Conservation (phyloP, 2,329 filamentous ascomycete species). For the Fusarium subglutinans region DNA sequence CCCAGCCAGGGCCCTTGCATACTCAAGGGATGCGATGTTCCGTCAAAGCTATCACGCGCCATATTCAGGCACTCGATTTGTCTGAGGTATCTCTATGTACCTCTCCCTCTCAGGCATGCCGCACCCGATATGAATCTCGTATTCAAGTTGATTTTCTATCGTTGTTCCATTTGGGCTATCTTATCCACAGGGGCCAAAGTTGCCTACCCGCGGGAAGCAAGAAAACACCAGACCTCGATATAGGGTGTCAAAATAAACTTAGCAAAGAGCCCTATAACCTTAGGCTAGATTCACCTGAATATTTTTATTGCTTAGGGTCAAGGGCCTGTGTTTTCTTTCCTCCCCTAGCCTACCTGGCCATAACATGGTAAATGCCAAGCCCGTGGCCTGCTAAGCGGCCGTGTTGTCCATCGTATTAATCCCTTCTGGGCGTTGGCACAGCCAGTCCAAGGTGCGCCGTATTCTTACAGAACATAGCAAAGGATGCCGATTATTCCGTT, state of each 20-base stretch:
- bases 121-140: slow-evolving; percentile 26
- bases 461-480: slow-evolving; percentile 25
- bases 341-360: background rate
- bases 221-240: too few species aligned
- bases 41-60: slow-evolving; percentile 17
- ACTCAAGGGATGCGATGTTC: slow-evolving; percentile 1
- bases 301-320: too few species aligned
- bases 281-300: too few species aligned
- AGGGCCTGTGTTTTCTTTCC: too few species aligned
- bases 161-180: slow-evolving; percentile 6
- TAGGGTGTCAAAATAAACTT: too few species aligned
- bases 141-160: slow-evolving; percentile 17
- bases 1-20: slow-evolving; percentile 13
- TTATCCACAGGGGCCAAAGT: background rate
- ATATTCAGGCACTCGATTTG: background rate
- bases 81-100: slow-evolving; percentile 10
- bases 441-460: slow-evolving; percentile 24
- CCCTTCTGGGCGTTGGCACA: slow-evolving; percentile 35
- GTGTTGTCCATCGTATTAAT: slow-evolving; percentile 29
- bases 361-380: slow-evolving; percentile 29
- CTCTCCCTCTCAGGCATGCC: slow-evolving; percentile 1
- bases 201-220: background rate
- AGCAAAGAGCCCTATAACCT: too few species aligned
- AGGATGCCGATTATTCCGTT: slow-evolving; percentile 43
- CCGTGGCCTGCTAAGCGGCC: slow-evolving; percentile 25